Evolutionary conservation across 1,139 yeast species (phyloP), one percentile per base, ranked within the genome.

Genomic region (Meyerozyma elateridarum): DNA sequence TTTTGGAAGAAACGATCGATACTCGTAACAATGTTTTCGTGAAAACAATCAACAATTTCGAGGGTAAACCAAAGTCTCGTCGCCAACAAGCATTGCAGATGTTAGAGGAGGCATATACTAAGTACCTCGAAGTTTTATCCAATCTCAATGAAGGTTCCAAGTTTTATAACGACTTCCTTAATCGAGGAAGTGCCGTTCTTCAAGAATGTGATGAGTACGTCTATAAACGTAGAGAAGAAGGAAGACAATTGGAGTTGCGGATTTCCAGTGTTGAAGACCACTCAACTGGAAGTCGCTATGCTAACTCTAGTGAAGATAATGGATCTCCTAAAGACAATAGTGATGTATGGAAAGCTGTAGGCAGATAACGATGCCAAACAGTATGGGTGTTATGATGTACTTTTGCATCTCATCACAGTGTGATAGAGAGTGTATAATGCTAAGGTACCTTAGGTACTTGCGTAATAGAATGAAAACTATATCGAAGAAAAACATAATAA

Each of bases 131-230:
- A 44, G 60, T 85, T 6, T 53, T 70, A 14, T 59, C 68, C 12
- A 83, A 85, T 46, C 52, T 87, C 25, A 70, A 71, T 24, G 85
- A 83, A 44, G 96, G 95, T 0, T 50, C 75, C 0, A 68, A 69
- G 35, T 88, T 87, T 51, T 88, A 88, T 56, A 67, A 67, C 31
- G 82, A 79, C 35, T 73, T 85, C 38, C 59, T 73, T 19, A 59
- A 56, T 2, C 75, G 76, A 37, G 69, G 77, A 2, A 60, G 63
- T 21, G 61, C 47, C 2, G 70, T 80, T 11, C 54, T 71, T 15
- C 54, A 55, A 6, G 76, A 70, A 25, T 71, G 84, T 42, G 79
- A 75, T 29, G 64, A 62, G 12, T 81, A 62, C 50, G 70, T 82
- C n/a, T 60, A 62, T 25, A 51, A 58, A 11, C 56, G 91, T 31